Conservation (phyloP, 2,329 filamentous ascomycete species). For the Cladosporium sp. region DNA sequence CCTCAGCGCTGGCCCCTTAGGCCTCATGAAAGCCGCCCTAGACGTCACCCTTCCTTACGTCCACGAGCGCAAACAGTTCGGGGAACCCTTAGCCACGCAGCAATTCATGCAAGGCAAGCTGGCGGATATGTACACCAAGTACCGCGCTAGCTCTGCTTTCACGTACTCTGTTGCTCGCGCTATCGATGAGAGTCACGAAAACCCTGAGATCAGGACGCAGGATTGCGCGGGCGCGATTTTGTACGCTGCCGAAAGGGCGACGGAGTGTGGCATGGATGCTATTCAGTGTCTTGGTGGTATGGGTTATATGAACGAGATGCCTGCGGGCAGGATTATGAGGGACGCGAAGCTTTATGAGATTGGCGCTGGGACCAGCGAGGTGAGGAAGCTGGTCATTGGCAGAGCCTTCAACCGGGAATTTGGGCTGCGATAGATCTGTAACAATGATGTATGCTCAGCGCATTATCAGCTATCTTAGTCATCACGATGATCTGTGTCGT, state of each 20-base stretch:
- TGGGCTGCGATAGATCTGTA: slow-evolving; percentile 24
- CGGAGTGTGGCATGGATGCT: slow-evolving; percentile 78
- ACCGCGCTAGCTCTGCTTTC: slow-evolving; percentile 77
- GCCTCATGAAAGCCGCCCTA: slow-evolving; percentile 88
- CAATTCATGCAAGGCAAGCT: slow-evolving; percentile 90
- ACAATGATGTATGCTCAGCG: neutral
- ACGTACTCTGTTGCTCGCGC: slow-evolving; percentile 77
- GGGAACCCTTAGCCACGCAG: slow-evolving; percentile 79
- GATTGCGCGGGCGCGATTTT: slow-evolving; percentile 93
- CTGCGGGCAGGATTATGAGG: slow-evolving; percentile 76
- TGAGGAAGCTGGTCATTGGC: slow-evolving; percentile 90
- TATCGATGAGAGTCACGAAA: slow-evolving; percentile 61
- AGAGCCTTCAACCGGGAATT: slow-evolving; percentile 87
- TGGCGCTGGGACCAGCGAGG: slow-evolving; percentile 91
- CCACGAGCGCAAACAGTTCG: slow-evolving; percentile 87
- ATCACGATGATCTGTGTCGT: too few species aligned
- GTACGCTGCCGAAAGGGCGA: slow-evolving; percentile 87
- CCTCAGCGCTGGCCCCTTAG: slow-evolving; percentile 82
- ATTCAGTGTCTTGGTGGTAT: slow-evolving; percentile 92
- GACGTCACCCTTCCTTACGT: slow-evolving; percentile 85
- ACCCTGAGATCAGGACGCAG: slow-evolving; percentile 64
- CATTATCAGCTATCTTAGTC: too few species aligned
- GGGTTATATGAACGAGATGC: slow-evolving; percentile 94
- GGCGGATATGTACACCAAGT: slow-evolving; percentile 96
- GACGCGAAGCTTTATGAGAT: slow-evolving; percentile 89